Evolutionary conservation across 768 basidiomycete species (phyloP), one percentile per base, ranked within the genome.

Genomic region (Favolaschia claudopus): DNA sequence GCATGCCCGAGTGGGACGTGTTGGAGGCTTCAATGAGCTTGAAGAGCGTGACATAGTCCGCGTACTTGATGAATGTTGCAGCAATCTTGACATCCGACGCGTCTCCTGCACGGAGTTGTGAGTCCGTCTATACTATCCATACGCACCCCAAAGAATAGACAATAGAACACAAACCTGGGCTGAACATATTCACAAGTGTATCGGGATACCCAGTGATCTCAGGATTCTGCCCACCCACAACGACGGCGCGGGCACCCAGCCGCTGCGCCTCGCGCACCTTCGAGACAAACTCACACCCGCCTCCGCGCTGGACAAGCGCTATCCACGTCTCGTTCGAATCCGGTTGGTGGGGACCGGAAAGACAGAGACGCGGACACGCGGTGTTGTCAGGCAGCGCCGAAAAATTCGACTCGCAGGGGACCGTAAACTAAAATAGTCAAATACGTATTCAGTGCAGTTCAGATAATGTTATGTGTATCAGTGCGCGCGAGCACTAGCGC

Each of bases 111-210:
- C 43, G 38, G 19, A 40, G 40, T 52, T 48, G 61, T 55, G 46
- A 58, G n/a, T n/a, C n/a, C n/a, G n/a, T n/a, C n/a, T n/a, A n/a
- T n/a, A n/a, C n/a, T n/a, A 34, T 29, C 50, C 24, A 61, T 40
- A 39, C 56, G 55, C 42, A 24, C 39, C 12, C 32, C 53, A 46
- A 7, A 60, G 22, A 38, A 37, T 58, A 43, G 48, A 48, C 48
- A 20, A 45, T 45, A 27, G 43, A 49, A 69, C 58, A 69, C 82
- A 50, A 45, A 92, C 95, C 91, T 74, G 91, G 92, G 72, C 90
- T 92, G 76, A 92, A 97, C 93, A 97, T 96, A 67, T 91, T 94
- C 49, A 95, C 83, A 60, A 97, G 79, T 25, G 85, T 81, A 69
- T 95, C 89, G 32, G 94, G 85, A 62, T 83, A 82, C 7, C 87